Conservation (phyloP, 306 rosid species). For the Boehmeria nivea region DNA sequence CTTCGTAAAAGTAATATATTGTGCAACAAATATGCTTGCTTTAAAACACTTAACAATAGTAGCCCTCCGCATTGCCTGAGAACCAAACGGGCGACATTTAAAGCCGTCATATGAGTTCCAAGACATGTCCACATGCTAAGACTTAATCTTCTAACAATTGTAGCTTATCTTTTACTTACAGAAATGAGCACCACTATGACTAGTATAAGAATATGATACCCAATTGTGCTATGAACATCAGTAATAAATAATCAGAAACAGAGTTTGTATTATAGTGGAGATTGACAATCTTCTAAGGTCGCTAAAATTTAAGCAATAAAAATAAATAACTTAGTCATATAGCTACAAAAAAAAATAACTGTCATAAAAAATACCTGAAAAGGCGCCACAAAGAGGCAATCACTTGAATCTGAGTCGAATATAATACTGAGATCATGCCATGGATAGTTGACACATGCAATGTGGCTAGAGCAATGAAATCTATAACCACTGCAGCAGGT, state of each 20-base stretch:
- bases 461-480: slow-evolving; percentile 61
- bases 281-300: background rate
- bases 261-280: background rate
- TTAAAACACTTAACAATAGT: too few species aligned
- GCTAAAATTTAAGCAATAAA: background rate
- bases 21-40: too few species aligned
- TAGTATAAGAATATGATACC: too few species aligned
- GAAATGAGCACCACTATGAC: too few species aligned
- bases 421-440: slow-evolving; percentile 75
- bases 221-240: too few species aligned
- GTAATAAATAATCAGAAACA: background rate
- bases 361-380: slow-evolving; percentile 55
- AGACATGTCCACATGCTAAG: too few species aligned
- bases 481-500: slow-evolving; percentile 66
- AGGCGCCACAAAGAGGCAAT: slow-evolving; percentile 92
- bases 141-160: too few species aligned
- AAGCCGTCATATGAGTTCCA: too few species aligned
- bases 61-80: too few species aligned
- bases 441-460: slow-evolving; percentile 72
- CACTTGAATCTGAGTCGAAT: slow-evolving; percentile 84
- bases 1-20: too few species aligned
- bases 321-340: slow-evolving; percentile 10
- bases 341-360: slow-evolving; percentile 3
- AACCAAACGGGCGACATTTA: too few species aligned
- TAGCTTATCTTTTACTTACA: too few species aligned